These are phyloP conservation scores for Eucalyptus dawsonii DNA, from an alignment of 345 rosid species.

Conservation along the genomic window DNA sequence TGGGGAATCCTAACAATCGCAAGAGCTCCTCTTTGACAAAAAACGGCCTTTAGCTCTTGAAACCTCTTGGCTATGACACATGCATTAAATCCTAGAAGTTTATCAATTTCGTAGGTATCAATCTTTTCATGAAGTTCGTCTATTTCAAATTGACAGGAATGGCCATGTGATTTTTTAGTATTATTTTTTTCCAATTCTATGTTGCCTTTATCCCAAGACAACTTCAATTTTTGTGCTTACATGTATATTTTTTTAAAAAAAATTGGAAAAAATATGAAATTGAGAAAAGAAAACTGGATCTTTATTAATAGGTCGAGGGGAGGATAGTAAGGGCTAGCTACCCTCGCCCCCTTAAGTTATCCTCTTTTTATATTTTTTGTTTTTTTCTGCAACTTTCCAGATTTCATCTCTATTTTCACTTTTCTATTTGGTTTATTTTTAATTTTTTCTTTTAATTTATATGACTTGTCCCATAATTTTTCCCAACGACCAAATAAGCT, in stretches of 20 bases:
- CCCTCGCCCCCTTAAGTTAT: neutral
- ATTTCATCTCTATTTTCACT: neutral
- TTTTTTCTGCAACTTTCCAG: neutral
- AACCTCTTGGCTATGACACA: too few relatives aligned
- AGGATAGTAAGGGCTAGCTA: neutral
- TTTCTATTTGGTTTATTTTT: neutral
- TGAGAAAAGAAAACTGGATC: neutral
- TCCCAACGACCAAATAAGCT: neutral
- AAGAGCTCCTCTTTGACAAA: too few relatives aligned
- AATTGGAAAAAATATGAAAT: neutral
- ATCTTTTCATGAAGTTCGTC: neutral
- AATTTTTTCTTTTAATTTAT: neutral
- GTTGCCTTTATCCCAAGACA: neutral
- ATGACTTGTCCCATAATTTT: neutral
- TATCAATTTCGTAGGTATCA: neutral
- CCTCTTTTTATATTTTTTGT: neutral
- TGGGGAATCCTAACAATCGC: too few relatives aligned
- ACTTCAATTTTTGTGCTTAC: neutral
- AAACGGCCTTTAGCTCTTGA: too few relatives aligned
- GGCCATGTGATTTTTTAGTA: too few relatives aligned
- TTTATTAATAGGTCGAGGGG: neutral
- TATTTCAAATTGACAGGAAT: too few relatives aligned
- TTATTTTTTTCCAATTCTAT: neutral
- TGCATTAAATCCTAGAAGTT: neutral
- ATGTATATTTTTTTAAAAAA: too few relatives aligned